These are phyloP conservation scores for Tilletiopsis washingtonensis DNA, from an alignment of 1,284 basidiomycete species.

Conservation along the genomic window DNA sequence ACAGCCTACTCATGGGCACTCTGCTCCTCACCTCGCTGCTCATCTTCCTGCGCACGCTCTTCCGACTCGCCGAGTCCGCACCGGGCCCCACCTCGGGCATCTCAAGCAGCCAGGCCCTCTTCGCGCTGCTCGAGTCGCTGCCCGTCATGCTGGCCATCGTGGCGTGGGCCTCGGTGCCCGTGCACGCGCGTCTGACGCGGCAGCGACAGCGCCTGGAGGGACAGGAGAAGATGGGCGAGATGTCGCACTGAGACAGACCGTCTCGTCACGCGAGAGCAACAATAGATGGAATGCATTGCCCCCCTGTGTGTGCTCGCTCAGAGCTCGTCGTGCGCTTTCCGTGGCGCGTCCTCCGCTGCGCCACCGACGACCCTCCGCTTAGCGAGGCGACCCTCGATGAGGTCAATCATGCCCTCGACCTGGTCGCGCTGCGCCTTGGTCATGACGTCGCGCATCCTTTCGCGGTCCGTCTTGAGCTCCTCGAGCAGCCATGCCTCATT, in stretches of 20 bases:
- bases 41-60: conserved; percentile 48
- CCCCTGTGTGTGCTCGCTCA: too few relatives aligned
- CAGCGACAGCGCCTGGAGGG: too few relatives aligned
- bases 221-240: too few relatives aligned
- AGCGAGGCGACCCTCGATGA: conserved; percentile 1
- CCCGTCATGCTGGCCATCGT: conserved; percentile 48
- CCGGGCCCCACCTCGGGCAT: conserved; percentile 47
- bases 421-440: background rate
- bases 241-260: too few relatives aligned
- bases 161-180: conserved; percentile 53
- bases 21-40: conserved; percentile 35
- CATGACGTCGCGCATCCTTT: conserved; percentile 23
- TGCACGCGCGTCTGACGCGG: too few relatives aligned
- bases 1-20: conserved; percentile 36
- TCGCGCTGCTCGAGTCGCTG: conserved; percentile 47
- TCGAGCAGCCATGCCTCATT: conserved; percentile 32
- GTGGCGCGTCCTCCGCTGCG: too few relatives aligned
- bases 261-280: too few relatives aligned
- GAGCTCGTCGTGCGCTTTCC: too few relatives aligned
- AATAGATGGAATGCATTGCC: too few relatives aligned
- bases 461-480: conserved; percentile 25
- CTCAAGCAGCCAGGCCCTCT: conserved; percentile 45
- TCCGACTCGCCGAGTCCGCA: conserved; percentile 50
- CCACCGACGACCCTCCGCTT: background rate
- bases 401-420: conserved; percentile 6